These are phyloP conservation scores for Cordyceps pruinosa DNA, from an alignment of 2,329 filamentous ascomycete species.

Conservation along the genomic window DNA sequence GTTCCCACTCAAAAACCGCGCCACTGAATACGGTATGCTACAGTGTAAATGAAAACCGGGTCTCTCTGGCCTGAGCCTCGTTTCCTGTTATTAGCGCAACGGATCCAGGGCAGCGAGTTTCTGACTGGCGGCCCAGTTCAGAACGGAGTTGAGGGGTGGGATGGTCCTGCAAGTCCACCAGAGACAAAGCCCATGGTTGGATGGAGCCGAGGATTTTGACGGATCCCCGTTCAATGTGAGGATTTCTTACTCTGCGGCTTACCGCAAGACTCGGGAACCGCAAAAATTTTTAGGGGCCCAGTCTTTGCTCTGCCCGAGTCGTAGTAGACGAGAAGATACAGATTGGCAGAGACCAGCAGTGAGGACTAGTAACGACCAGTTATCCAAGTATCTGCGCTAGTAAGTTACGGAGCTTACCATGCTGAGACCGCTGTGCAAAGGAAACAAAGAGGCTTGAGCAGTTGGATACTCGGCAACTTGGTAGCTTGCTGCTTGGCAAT, in stretches of 20 bases:
- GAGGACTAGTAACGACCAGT: no score
- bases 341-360: not conserved
- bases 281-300: slow-evolving; percentile 1
- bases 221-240: not conserved
- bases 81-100: not conserved
- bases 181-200: not conserved
- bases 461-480: no score
- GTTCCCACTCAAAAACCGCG: not conserved
- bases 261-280: not conserved
- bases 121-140: slow-evolving; percentile 4
- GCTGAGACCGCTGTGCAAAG: no score
- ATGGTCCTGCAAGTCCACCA: not conserved
- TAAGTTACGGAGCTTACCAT: no score
- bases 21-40: not conserved
- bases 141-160: not conserved
- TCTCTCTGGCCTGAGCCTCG: not conserved
- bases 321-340: not conserved
- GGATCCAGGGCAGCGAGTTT: not conserved
- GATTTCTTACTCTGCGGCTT: not conserved
- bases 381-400: no score
- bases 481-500: no score
- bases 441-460: no score
- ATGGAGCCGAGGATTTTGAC: not conserved
- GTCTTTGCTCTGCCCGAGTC: not conserved
- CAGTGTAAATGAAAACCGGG: slow-evolving; percentile 6